Conservation (phyloP, 441 rosid genomes). For the Croton laevigatus region DNA sequence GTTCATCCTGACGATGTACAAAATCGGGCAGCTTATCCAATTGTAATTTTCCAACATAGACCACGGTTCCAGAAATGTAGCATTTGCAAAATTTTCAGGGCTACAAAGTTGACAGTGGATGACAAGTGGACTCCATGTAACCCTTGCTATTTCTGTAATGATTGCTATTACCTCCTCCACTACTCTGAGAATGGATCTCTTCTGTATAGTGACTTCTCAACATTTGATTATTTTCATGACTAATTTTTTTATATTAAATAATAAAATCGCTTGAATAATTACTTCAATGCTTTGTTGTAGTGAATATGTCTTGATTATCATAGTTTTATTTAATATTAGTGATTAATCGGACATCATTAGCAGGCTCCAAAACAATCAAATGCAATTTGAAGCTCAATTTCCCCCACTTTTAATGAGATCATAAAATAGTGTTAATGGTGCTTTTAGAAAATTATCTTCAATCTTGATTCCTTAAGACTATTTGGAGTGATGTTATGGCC, state of each 20-base stretch:
- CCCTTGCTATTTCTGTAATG: slow-evolving; percentile 74
- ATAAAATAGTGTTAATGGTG: background rate
- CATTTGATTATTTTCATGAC: slow-evolving; percentile 59
- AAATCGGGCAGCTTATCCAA: slow-evolving; percentile 64
- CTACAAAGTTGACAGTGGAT: slow-evolving; percentile 52
- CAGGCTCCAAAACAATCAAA: background rate
- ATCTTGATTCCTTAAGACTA: background rate
- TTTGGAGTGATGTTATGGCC: background rate
- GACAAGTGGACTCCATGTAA: slow-evolving; percentile 69
- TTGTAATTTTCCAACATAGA: slow-evolving; percentile 46
- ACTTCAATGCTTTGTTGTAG: background rate
- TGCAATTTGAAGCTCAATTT: background rate
- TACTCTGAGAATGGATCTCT: slow-evolving; percentile 40
- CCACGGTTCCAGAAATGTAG: slow-evolving; percentile 53
- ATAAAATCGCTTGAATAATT: no score
- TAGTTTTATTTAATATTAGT: background rate
- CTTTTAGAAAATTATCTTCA: background rate
- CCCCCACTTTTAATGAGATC: background rate
- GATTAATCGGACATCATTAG: background rate
- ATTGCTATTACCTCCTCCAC: slow-evolving; percentile 66
- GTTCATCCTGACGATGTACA: slow-evolving; percentile 69
- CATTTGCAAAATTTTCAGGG: slow-evolving; percentile 64
- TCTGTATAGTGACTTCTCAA: slow-evolving; percentile 38
- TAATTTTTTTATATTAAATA: slow-evolving; percentile 20
- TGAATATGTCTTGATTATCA: background rate